Evolutionary conservation across 2,329 filamentous ascomycete genomes (phyloP).

Genomic region (Epichloe uncinata): DNA sequence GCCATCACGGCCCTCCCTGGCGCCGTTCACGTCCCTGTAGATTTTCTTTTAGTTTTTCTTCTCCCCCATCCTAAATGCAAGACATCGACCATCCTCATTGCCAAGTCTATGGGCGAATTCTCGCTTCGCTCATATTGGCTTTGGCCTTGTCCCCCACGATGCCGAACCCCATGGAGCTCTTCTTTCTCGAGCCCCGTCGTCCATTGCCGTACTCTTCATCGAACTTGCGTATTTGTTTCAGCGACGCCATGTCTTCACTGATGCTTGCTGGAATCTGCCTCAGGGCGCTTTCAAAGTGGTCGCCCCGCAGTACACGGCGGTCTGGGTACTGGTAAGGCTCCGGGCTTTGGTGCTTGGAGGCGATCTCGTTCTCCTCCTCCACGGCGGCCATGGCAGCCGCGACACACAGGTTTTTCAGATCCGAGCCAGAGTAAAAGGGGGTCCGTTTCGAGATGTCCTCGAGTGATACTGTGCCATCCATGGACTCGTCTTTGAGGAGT

Average conservation of each 20-base stretch:
- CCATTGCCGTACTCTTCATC: constrained; percentile 89
- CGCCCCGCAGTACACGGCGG: constrained; percentile 34
- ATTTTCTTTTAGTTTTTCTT: no score
- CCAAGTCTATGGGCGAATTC: constrained; percentile 21
- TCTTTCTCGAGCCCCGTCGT: constrained; percentile 46
- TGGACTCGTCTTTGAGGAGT: constrained; percentile 52
- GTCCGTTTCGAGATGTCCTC: constrained; percentile 51
- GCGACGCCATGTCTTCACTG: constrained; percentile 79
- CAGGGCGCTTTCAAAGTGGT: constrained; percentile 77
- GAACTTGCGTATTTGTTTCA: constrained; percentile 83
- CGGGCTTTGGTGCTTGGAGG: constrained; percentile 23
- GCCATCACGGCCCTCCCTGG: no score
- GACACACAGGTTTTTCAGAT: constrained; percentile 72
- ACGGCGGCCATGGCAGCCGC: constrained; percentile 69
- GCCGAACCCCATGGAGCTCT: constrained; percentile 44
- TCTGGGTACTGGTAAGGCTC: constrained; percentile 49
- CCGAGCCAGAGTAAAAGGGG: constrained; percentile 68
- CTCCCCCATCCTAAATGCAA: no score
- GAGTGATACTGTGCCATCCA: constrained; percentile 49
- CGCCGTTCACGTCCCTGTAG: no score
- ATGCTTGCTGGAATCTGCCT: constrained; percentile 86
- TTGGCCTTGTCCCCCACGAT: constrained; percentile 23
- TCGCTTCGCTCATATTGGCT: constrained; percentile 30
- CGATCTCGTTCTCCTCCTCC: constrained; percentile 49
- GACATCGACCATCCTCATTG: no score